Base-by-base conservation (phyloP, 2,329 filamentous ascomycete species). In the Ophiostoma sp. region DNA sequence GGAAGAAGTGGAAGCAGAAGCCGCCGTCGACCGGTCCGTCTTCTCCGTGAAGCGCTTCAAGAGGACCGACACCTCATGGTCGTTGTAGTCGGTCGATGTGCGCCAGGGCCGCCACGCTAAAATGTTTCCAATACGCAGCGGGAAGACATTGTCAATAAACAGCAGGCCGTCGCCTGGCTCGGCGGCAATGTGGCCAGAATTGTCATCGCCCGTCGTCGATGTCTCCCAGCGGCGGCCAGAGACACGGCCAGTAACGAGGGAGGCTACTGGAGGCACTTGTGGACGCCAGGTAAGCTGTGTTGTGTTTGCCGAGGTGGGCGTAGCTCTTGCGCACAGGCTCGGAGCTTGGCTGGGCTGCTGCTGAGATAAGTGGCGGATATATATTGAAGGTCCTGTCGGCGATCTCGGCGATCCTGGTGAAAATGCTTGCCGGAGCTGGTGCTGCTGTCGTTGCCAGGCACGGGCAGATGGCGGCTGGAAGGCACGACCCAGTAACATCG, bases 141-240 rank as follows among this genome's bases (percentile, higher is more conserved):
- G 94, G 72, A 96, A 96, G 67, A 98, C 85, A 79, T 95, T 96
- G 77, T 96, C 93, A 76, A 98, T 89, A 81, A 96, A 99, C 7
- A 97, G 79, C 65, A 98, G 89, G 0, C 90, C 89, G 80, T 98
- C 92, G 75, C 94, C 90, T 1, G 89, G 81, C 2, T 83, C 85
- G 13, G 91, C 85, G n/a, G 85, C 82, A 74, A 98, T 97, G 76
- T 97, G 93, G 0, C 95, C 94, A 11, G 87, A 87, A 73, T 90
- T 88, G 75, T 90, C 84, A 74, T 87, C 86, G 68, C 85, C 87
- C 13, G 83, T 79, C 70, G 79, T 77, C 31, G 80, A 80, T 35
- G 80, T 84, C 75, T 82, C 79, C 79, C 79, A 84, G 68, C 78
- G 76, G 72, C 76, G 68, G 54, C 52, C 60, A 7, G 64, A 17